Base-by-base conservation (phyloP, 1,139 yeast species). In the Hyphopichia burtonii region DNA sequence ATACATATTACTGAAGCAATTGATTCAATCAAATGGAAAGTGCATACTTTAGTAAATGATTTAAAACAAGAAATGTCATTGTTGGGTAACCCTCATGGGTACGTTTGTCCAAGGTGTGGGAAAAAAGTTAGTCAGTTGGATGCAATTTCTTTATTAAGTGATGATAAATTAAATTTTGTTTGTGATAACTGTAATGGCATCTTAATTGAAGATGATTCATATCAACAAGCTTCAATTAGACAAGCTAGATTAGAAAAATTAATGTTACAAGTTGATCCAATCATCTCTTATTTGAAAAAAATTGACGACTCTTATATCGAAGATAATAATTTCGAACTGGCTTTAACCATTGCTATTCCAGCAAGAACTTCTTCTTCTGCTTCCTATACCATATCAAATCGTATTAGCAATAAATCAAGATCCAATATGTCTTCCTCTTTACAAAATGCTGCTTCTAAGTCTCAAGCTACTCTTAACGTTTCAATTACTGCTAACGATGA, bases 1-100 rank as follows among this genome's bases (percentile, higher is more conserved):
- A 83, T 93, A 44, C 96, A 89, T 56, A 82, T 80, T 58, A 89
- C 97, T 2, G 96, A 90, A 59, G 96, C 98, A 1, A 87, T 94
- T 37, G 99, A 93, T 65, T 82, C 97, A 14, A 83, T 93, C 59
- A 93, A 94, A 64, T 94, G 97, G 98, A 90, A 91, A 59, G 88
- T 93, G 47, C 97, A 93, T 59, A 79, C 87, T 36, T 76, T 94
- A 34, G 98, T 89, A 12, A 84, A 83, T 52, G 65, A 74, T 44
- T 73, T 91, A 44, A 88, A 88, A 59, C 88, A 86, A 49, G 96
- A 90, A 57, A 78, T 93, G 70, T 83, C 73, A 31, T 80, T 80
- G 51, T 88, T 85, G 55, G 85, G 93, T 18, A 93, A 89, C 51
- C 96, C 98, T 1, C 96, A 91, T 55, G 99, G 98, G 1, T 93